Evolutionary conservation across 1,284 basidiomycete genomes (phyloP).

Genomic region (Puccinia horiana): DNA sequence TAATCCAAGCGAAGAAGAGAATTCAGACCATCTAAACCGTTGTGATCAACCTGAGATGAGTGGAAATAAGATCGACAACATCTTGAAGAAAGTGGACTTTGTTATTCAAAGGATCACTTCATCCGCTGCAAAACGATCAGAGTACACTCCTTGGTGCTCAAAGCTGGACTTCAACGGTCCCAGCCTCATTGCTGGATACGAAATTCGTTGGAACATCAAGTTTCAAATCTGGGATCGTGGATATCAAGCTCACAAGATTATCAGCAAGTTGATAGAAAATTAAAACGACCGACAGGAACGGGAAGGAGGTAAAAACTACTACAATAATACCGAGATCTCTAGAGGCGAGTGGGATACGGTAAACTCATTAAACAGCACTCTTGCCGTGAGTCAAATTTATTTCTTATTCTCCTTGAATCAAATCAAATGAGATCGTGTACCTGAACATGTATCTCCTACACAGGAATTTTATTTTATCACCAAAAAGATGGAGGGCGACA

Average conservation of each 20-base stretch:
- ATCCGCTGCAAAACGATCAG: neutral
- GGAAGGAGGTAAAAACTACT: no score
- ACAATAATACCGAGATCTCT: neutral
- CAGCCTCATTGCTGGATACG: neutral
- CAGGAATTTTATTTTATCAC: neutral
- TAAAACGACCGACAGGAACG: neutral
- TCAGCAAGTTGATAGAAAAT: neutral
- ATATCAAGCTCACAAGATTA: neutral
- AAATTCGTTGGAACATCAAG: neutral
- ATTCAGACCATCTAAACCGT: no score
- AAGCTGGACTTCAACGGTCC: neutral
- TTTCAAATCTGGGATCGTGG: neutral
- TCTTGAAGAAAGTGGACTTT: neutral
- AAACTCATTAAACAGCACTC: neutral
- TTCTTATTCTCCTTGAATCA: no score
- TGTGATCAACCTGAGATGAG: no score
- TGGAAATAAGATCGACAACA: no score
- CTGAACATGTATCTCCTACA: no score
- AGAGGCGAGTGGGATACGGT: neutral
- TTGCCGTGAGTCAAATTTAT: no score
- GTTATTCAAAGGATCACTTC: constrained; percentile 5
- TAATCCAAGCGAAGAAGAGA: no score
- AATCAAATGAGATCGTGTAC: no score
- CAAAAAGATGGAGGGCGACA: neutral
- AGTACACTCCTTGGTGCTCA: neutral